Evolutionary conservation across 2,329 filamentous ascomycete genomes (phyloP), one percentile per base, ranked within the genome.

Genomic region (Cadophora malorum): DNA sequence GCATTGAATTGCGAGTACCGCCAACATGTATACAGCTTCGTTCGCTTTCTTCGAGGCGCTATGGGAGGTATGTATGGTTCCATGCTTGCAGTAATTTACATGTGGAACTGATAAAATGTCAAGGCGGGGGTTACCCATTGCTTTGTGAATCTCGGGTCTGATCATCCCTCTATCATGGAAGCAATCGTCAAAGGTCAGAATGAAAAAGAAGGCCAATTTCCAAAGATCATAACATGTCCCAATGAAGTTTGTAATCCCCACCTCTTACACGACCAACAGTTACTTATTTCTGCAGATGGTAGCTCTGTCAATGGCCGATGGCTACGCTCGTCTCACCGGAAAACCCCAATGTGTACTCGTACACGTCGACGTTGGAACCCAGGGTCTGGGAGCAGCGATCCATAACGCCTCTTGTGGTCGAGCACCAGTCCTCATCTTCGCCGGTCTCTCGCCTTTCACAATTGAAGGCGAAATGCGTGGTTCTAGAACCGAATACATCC

Each of bases 291-390:
- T 33, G 14, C 71, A 90, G 84, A 91, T 93, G 88, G 90, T 91
- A 6, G 91, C 90, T 6, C 82, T 93, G 10, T 93, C 90, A 38
- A 91, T 92, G 88, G 91, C 91, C 10, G 90, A 93, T 76, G 91
- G 91, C 49, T 92, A 90, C 75, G 90, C 90, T 55, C 85, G 89
- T 49, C 79, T 90, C 9, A 90, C 89, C 1, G 85, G 86, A 58
- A 85, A 88, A 69, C 88, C 90, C 0, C 90, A 93, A 80, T 88
- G 86, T 68, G 90, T 93, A 7, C 86, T 93, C 67, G 73, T 77
- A 1, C 75, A 93, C 72, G 90, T 93, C 69, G 91, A 93, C 73
- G 90, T 93, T 9, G 91, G 91, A n/a, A 93, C 90, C 0, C 90
- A 92, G 78, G 91, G 88, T 19, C 83, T 93, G 0, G 75, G 73